These are phyloP conservation scores for Pythium pectinolyticum DNA, from an alignment of 352 stramenopile genomes.

Conservation along the genomic window DNA sequence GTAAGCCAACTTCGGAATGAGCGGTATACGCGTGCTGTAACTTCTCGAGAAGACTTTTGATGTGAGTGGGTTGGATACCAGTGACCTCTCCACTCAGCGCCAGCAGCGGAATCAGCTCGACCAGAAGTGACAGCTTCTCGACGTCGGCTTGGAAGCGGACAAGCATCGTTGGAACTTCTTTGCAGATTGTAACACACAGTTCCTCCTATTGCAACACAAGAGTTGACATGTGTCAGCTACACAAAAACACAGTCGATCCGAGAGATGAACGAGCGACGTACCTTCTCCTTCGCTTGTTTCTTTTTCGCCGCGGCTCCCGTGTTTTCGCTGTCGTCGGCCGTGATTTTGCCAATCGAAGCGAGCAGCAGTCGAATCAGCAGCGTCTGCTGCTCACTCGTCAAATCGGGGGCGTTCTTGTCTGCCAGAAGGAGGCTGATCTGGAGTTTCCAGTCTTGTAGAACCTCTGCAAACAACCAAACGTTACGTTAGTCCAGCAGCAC, in stretches of 20 bases:
- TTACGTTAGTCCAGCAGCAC: conserved; percentile 13
- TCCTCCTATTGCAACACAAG: conserved; percentile 54
- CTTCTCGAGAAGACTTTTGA: conserved; percentile 75
- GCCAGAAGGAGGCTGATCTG: conserved; percentile 71
- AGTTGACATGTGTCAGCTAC: background rate
- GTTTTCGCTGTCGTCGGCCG: conserved; percentile 33
- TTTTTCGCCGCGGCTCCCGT: conserved; percentile 42
- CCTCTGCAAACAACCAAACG: conserved; percentile 46
- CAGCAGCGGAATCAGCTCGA: conserved; percentile 77
- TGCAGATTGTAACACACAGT: conserved; percentile 77
- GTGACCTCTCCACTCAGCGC: conserved; percentile 59
- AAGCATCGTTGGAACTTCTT: conserved; percentile 77
- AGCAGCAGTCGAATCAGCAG: conserved; percentile 77
- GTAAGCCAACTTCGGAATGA: conserved; percentile 66
- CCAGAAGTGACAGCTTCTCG: conserved; percentile 73
- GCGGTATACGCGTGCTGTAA: conserved; percentile 70
- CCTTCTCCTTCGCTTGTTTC: conserved; percentile 48
- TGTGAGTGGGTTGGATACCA: conserved; percentile 62
- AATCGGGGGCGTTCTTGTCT: conserved; percentile 79
- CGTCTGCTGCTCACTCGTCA: conserved; percentile 79
- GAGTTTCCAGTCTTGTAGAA: conserved; percentile 79
- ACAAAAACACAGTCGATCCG: conserved; percentile 22
- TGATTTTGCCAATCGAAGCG: conserved; percentile 63
- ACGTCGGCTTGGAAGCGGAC: conserved; percentile 75
- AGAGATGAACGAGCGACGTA: too few species aligned